Percentiles rank a stretch among this genome's conserved stretches.
phyloP scores from a whole-genome alignment of 768 basidiomycete species.

The Butyriboletus loyo region DNA sequence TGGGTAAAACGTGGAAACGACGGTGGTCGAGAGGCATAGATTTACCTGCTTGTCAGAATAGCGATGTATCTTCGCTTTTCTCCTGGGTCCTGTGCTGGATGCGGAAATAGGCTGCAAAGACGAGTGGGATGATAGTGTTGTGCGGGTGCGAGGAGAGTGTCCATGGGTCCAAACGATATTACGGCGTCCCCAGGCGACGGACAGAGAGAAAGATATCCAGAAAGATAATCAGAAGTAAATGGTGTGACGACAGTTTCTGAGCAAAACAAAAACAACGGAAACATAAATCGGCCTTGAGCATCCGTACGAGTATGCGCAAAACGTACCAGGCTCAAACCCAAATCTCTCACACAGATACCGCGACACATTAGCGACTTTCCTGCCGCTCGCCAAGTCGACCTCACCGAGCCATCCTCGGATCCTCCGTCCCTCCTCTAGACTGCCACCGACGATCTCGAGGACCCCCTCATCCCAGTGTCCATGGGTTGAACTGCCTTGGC shows the following conservation, averaged over 20 bases:
- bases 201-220: constrained; percentile 72
- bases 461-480: constrained; percentile 78
- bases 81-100: constrained; percentile 73
- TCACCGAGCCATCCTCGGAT: constrained; percentile 83
- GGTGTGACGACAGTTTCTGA: constrained; percentile 69
- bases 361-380: constrained; percentile 63
- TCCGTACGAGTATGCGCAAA: background rate
- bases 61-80: constrained; percentile 76
- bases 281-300: background rate
- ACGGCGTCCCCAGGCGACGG: constrained; percentile 74
- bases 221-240: constrained; percentile 76
- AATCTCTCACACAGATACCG: constrained; percentile 77
- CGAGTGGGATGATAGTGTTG: constrained; percentile 73
- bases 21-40: background rate
- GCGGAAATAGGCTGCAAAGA: constrained; percentile 71
- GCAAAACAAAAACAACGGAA: background rate
- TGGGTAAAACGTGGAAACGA: background rate
- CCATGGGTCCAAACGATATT: constrained; percentile 79
- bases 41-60: constrained; percentile 66
- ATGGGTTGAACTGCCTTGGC: constrained; percentile 30
- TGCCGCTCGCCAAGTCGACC: constrained; percentile 65
- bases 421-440: constrained; percentile 65
- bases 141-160: constrained; percentile 71
- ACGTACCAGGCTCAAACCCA: constrained; percentile 71
- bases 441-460: constrained; percentile 75